A percentile compares a stretch with the other conserved stretches of the same genome.
phyloP scores from a whole-genome alignment of 75 land plant species.

The Selaginella moellendorffii region DNA sequence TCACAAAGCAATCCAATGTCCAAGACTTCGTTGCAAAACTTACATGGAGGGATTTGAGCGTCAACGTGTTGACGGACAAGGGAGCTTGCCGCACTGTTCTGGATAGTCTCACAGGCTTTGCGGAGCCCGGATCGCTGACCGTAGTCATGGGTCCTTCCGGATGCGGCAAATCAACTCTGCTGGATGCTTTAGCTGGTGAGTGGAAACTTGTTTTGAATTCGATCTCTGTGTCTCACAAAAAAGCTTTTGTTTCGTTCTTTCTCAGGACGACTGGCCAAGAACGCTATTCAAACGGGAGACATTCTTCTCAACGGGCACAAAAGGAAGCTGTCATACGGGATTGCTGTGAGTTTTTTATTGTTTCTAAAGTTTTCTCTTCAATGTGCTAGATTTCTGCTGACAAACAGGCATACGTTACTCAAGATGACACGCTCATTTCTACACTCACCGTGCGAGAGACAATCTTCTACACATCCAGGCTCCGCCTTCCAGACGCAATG shows the following conservation, averaged over 20 bases:
- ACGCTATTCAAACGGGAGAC: constrained; percentile 64
- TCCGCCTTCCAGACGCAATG: not conserved
- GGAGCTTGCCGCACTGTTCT: not conserved
- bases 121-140: not conserved
- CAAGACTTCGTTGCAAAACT: not conserved
- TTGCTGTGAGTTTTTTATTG: constrained; percentile 39
- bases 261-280: constrained; percentile 59
- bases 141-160: not conserved
- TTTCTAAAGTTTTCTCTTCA: not conserved
- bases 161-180: not conserved
- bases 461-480: not conserved
- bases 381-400: not conserved
- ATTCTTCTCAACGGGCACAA: constrained; percentile 73
- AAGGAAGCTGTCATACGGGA: constrained; percentile 69
- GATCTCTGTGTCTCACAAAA: not conserved
- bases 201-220: too few species aligned
- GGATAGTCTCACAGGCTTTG: not conserved
- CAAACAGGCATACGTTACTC: not conserved
- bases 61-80: not conserved
- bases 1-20: not conserved
- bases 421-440: not conserved
- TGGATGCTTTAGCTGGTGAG: not conserved
- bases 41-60: not conserved
- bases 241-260: not conserved
- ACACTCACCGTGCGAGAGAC: not conserved